Base-by-base conservation (phyloP, 108 stramenopile genomes). In the Parietichytrium sp. region DNA sequence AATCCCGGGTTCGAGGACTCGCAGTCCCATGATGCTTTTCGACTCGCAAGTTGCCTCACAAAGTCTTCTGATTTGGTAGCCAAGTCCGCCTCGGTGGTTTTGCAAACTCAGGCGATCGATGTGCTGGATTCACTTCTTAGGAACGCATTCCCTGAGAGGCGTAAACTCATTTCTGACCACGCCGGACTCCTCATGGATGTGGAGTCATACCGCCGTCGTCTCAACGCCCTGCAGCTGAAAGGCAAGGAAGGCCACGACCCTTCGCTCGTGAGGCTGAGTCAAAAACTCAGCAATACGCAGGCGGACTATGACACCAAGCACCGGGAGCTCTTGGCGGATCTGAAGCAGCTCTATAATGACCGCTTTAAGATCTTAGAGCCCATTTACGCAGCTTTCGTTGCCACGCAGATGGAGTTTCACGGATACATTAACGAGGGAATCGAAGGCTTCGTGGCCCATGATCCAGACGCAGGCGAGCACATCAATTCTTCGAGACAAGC, bases 361-460 rank as follows among this genome's bases (percentile, higher is more conserved):
- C 6, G 61, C 15, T 45, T 45, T 33, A 72, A 7, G n/a, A 72
- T 72, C 38, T 42, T 72, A 16, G 61, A 72, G 42, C 61, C 61
- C 8, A 72, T 72, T 42, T 45, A 45, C 20, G 18, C 61, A 7
- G 20, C 61, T 20, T 72, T 72, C 20, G 61, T 72, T n/a, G 61
- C 61, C 12, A 72, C 38, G 38, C 61, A 72, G 61, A 33, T 72
- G 10, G 61, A 72, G 20, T n/a, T 72, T 13, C 61, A 72, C 61
- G 33, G 38, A n/a, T 72, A 45, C 2, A 72, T 72, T 33, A 25
- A n/a, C n/a, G n/a, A n/a, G n/a, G n/a, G n/a, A n/a, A n/a, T n/a
- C n/a, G n/a, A n/a, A n/a, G n/a, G n/a, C n/a, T n/a, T n/a, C n/a
- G n/a, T n/a, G n/a, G n/a, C n/a, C n/a, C n/a, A n/a, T n/a, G n/a